Base-by-base conservation (phyloP, 2,329 filamentous ascomycete genomes). In the Grosmannia clavigera region DNA sequence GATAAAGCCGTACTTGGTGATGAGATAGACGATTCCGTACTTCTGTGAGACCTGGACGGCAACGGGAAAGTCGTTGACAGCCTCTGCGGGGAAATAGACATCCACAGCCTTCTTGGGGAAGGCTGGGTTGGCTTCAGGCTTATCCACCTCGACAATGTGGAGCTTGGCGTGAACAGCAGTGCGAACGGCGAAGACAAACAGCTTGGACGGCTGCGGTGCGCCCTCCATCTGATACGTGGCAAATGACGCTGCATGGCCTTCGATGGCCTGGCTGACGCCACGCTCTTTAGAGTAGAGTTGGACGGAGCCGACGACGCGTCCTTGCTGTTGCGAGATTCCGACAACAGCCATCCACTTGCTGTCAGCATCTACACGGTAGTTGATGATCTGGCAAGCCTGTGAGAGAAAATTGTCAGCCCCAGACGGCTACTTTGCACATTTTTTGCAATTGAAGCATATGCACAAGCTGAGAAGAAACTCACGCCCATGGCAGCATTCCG, bases 1-100 rank as follows among this genome's bases (percentile, higher is more conserved):
- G 68, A 99, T 97, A 76, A 97, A 99, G 58, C 94, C 94, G 70
- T 96, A 99, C 74, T 99, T 99, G 61, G 94, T 99, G 64, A 99
- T 90, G 69, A 99, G 84, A 75, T 96, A 96, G 69, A 99, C 87
- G 70, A 99, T 85, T 69, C 92, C 92, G 75, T 99, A 99, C 76
- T 94, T 95, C 69, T 90, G 86, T 3, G 94, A 97, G 55, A 99
- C 87, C 75, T 99, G 95, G 77, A 99, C 94, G 22, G 92, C 92
- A 60, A 99, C 94, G 2, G 95, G 94, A 78, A 99, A 99, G 72
- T 99, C 94, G 73, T 94, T 96, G 64, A 86, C 87, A 12, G 94
- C 94, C 75, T 99, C 94, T 55, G 90, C 84, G 1, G 94, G 94
- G 81, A 97, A 99, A 78, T 94, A 97, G 62, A 99, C 90, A 70